phyloP scores from a whole-genome alignment of 1,139 yeast genomes.

The Saccharomyces pastorianus region DNA sequence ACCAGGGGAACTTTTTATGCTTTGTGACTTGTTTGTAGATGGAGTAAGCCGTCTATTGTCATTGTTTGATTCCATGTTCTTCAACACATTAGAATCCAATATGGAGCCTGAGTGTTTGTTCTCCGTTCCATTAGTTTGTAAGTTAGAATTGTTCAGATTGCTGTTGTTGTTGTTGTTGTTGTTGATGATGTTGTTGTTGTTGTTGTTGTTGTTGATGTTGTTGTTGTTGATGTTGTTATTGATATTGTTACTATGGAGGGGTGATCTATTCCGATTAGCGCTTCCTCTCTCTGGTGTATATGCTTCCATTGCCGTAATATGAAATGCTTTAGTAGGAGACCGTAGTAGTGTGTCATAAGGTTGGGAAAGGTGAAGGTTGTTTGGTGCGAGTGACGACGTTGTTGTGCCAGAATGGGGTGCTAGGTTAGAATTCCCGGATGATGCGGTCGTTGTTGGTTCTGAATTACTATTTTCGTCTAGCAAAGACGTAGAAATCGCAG shows the following conservation, averaged over 20 bases:
- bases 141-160: background rate
- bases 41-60: constrained; percentile 7
- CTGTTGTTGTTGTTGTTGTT: constrained; percentile 2
- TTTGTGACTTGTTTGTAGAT: constrained; percentile 5
- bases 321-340: constrained; percentile 41
- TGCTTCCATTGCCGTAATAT: constrained; percentile 61
- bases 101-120: background rate
- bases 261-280: constrained; percentile 30
- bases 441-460: constrained; percentile 1
- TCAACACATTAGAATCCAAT: background rate
- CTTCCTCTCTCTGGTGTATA: constrained; percentile 77
- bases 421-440: constrained; percentile 1
- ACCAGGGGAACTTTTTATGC: constrained; percentile 46
- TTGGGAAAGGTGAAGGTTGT: constrained; percentile 30
- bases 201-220: constrained; percentile 1
- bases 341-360: constrained; percentile 22
- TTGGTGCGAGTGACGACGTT: constrained; percentile 11
- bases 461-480: constrained; percentile 1
- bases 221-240: constrained; percentile 2
- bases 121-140: background rate
- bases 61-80: background rate
- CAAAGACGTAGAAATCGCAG: constrained; percentile 5
- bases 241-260: constrained; percentile 7
- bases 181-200: constrained; percentile 1
- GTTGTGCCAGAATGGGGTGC: constrained; percentile 13